These are phyloP conservation scores for Phyllosticta citriasiana DNA, from an alignment of 2,329 filamentous ascomycete genomes.

Conservation along the genomic window DNA sequence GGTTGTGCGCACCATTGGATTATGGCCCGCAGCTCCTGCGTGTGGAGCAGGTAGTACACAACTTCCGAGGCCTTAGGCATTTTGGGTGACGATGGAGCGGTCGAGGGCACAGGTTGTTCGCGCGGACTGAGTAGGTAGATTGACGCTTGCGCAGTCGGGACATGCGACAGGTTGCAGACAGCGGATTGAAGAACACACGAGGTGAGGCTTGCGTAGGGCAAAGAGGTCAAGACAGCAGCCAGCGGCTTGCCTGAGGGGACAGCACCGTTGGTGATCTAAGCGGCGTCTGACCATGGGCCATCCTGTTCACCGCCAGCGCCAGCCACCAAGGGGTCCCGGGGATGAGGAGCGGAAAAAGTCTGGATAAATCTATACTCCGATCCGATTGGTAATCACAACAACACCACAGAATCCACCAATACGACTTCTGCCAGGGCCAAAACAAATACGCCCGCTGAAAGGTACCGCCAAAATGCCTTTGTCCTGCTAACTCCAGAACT, in stretches of 20 bases:
- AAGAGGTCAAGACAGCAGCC: not conserved
- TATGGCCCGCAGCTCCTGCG: constrained; percentile 67
- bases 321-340: not conserved
- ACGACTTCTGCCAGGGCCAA: no score
- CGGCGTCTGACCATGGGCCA: not conserved
- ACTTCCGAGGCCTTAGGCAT: constrained; percentile 38
- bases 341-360: not conserved
- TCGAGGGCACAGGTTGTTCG: not conserved
- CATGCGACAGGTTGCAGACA: not conserved
- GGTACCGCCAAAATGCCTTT: no score
- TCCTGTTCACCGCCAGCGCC: not conserved
- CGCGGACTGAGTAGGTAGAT: not conserved
- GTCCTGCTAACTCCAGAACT: no score
- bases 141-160: not conserved
- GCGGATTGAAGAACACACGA: not conserved
- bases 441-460: no score
- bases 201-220: not conserved
- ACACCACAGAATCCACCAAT: no score
- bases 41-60: constrained; percentile 66
- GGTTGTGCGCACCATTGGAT: constrained; percentile 64
- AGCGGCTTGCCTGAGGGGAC: not conserved
- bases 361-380: not conserved
- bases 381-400: not conserved
- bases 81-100: constrained; percentile 8
- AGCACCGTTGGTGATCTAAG: not conserved